Evolutionary conservation across 2,329 filamentous ascomycete species (phyloP).

Genomic region (Pseudogymnoascus verrucosus): DNA sequence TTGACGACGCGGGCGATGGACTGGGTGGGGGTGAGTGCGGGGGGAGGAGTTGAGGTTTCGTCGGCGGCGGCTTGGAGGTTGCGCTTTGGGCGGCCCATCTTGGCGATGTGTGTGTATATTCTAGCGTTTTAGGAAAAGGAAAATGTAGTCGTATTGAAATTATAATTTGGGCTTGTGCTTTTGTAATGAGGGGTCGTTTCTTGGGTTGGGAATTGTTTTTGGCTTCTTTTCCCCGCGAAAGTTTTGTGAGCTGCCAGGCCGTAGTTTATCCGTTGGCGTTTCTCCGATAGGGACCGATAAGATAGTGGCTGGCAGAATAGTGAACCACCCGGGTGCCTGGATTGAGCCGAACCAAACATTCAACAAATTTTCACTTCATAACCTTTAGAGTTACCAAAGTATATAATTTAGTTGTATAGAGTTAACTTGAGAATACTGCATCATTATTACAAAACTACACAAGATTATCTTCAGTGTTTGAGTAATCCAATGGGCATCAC

Average conservation of each 20-base stretch:
- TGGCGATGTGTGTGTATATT: neutral
- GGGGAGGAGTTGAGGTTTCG: constrained; percentile 54
- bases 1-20: constrained; percentile 70
- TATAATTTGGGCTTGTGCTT: neutral
- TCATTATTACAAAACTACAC: neutral
- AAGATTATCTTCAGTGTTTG: no score
- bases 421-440: neutral
- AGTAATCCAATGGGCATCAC: neutral
- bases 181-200: neutral
- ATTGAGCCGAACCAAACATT: neutral
- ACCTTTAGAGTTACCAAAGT: neutral
- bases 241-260: constrained; percentile 1
- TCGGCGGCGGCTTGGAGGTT: constrained; percentile 70
- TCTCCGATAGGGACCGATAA: constrained; percentile 6
- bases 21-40: constrained; percentile 51
- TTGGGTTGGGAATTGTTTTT: neutral
- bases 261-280: constrained; percentile 6
- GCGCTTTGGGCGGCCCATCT: constrained; percentile 69
- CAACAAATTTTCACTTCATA: neutral
- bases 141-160: neutral
- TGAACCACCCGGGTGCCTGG: constrained; percentile 5
- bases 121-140: neutral
- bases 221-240: neutral
- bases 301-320: neutral
- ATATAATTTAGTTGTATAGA: no score